Evolutionary conservation across 768 basidiomycete genomes (phyloP).

Genomic region (Tubosaeta sp.): DNA sequence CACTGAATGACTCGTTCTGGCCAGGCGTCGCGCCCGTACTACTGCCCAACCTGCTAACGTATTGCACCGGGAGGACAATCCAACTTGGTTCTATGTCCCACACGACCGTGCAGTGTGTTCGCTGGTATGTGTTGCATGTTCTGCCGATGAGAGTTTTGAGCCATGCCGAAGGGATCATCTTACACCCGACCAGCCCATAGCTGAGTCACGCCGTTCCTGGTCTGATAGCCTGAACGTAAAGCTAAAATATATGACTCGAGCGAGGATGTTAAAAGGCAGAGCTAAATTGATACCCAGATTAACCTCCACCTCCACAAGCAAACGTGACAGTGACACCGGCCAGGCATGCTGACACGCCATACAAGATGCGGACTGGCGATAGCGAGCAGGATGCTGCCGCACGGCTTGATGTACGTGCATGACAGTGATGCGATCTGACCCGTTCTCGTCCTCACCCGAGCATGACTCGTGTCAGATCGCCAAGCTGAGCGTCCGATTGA

Average conservation of each 20-base stretch:
- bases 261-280: background rate
- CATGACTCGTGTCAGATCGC: conserved; percentile 42
- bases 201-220: background rate
- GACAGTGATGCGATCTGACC: background rate
- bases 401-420: conserved; percentile 19
- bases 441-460: background rate
- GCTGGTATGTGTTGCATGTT: background rate
- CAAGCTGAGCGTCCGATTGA: conserved; percentile 45
- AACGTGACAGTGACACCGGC: background rate
- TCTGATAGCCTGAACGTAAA: background rate
- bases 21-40: no score
- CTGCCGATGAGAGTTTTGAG: background rate
- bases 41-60: no score
- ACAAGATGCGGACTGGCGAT: background rate
- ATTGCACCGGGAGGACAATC: no score
- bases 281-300: background rate
- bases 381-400: conserved; percentile 1
- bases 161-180: background rate
- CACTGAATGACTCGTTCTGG: no score
- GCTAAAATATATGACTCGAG: background rate
- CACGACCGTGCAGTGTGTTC: no score
- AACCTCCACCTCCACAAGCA: background rate
- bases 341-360: conserved; percentile 1
- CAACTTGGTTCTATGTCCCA: no score
- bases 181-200: background rate